phyloP scores from a whole-genome alignment of 495 filamentous ascomycete species.

The Aspergillus steynii region DNA sequence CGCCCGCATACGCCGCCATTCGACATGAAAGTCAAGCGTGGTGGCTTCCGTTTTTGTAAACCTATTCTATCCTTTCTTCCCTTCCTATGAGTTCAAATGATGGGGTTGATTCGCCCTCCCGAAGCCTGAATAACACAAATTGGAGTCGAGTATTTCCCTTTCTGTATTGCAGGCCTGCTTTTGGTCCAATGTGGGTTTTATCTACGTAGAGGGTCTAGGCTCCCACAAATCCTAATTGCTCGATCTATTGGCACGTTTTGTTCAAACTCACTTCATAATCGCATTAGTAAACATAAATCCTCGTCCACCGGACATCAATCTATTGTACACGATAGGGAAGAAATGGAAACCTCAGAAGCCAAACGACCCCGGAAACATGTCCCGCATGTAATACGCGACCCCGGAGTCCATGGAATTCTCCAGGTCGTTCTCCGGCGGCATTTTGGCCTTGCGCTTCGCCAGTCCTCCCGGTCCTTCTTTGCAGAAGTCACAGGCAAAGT shows the following conservation, averaged over 20 bases:
- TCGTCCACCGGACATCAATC: too few relatives aligned
- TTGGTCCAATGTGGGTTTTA: too few relatives aligned
- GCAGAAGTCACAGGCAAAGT: slow-evolving; percentile 88
- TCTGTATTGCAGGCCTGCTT: too few relatives aligned
- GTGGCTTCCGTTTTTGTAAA: too few relatives aligned
- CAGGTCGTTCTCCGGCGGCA: slow-evolving; percentile 24
- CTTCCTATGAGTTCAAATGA: too few relatives aligned
- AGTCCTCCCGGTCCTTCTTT: slow-evolving; percentile 68
- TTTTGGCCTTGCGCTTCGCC: slow-evolving; percentile 57
- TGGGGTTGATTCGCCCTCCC: too few relatives aligned
- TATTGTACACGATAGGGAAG: too few relatives aligned
- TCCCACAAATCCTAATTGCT: not conserved
- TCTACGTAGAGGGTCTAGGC: not conserved
- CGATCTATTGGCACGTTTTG: not conserved
- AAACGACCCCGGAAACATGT: slow-evolving; percentile 23
- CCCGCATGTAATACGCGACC: slow-evolving; percentile 19
- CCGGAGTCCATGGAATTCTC: slow-evolving; percentile 17
- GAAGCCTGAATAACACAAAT: too few relatives aligned
- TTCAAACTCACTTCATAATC: not conserved
- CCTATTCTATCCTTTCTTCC: too few relatives aligned
- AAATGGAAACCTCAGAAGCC: not conserved
- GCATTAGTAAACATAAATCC: not conserved
- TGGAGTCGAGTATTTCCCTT: too few relatives aligned
- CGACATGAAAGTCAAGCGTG: not conserved
- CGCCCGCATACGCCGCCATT: not conserved